Conservation (phyloP, 1,139 yeast genomes). For the Taphrina communis region DNA sequence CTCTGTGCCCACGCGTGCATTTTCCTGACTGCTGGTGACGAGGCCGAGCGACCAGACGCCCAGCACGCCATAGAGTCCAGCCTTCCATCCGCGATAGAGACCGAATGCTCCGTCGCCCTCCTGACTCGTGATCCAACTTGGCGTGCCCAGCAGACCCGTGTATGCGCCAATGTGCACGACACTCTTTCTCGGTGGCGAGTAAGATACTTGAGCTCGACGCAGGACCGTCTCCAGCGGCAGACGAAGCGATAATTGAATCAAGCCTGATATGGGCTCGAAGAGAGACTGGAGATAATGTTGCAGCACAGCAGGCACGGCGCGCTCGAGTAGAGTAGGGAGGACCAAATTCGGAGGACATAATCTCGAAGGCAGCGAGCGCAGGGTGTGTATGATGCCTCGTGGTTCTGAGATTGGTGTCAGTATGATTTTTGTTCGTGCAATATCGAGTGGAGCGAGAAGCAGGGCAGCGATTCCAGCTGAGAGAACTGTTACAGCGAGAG, state of each 20-base stretch:
- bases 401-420: slow-evolving; percentile 36
- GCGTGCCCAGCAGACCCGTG: slow-evolving; percentile 59
- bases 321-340: slow-evolving; percentile 67
- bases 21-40: slow-evolving; percentile 22
- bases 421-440: slow-evolving; percentile 67
- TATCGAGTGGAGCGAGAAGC: slow-evolving; percentile 79
- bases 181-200: slow-evolving; percentile 50
- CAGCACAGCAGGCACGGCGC: slow-evolving; percentile 66
- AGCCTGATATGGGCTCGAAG: slow-evolving; percentile 60
- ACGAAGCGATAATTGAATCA: slow-evolving; percentile 72
- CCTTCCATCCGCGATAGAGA: slow-evolving; percentile 41
- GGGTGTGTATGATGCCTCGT: slow-evolving; percentile 52
- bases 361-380: slow-evolving; percentile 53
- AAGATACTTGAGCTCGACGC: slow-evolving; percentile 79
- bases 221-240: slow-evolving; percentile 87
- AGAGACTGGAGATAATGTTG: slow-evolving; percentile 68
- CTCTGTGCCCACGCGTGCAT: slow-evolving; percentile 23
- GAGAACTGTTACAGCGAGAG: slow-evolving; percentile 68
- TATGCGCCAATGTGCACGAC: slow-evolving; percentile 57
- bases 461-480: slow-evolving; percentile 78
- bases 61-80: slow-evolving; percentile 28
- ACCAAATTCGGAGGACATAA: slow-evolving; percentile 62
- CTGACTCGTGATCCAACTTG: slow-evolving; percentile 55
- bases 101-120: slow-evolving; percentile 41
- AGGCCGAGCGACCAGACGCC: slow-evolving; percentile 41